A percentile compares a stretch with the other conserved stretches of the same genome.
Conservation (phyloP, 2,329 filamentous ascomycete species). For the Cercospora sojina region DNA sequence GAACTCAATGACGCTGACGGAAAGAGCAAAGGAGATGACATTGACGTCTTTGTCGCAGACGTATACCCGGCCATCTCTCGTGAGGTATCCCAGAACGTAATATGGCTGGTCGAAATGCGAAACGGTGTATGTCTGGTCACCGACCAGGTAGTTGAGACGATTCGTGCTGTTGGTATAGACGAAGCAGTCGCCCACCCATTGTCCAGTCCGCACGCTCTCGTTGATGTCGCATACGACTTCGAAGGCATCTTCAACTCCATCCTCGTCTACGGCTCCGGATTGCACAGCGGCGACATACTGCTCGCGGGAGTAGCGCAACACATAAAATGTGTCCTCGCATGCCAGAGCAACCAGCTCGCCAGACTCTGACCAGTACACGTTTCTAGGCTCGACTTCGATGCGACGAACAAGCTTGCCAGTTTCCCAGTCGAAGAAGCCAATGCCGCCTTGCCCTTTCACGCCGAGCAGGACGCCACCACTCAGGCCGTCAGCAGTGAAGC, state of each 20-base stretch:
- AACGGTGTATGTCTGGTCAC: constrained; percentile 96
- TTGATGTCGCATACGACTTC: constrained; percentile 95
- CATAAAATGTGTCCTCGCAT: constrained; percentile 93
- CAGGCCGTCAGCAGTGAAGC: constrained; percentile 90
- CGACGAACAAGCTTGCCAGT: constrained; percentile 83
- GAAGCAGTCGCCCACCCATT: constrained; percentile 99
- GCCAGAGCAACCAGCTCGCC: constrained; percentile 90
- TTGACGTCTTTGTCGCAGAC: constrained; percentile 93
- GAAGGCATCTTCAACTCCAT: constrained; percentile 93
- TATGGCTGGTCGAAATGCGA: constrained; percentile 94
- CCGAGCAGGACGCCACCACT: constrained; percentile 86
- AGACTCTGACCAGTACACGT: constrained; percentile 94
- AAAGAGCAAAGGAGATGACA: constrained; percentile 86
- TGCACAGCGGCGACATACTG: constrained; percentile 82
- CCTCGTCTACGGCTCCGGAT: constrained; percentile 76
- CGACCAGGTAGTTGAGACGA: constrained; percentile 94
- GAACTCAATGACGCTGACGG: constrained; percentile 90
- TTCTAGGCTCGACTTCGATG: constrained; percentile 75
- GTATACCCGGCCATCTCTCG: constrained; percentile 92
- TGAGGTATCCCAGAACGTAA: constrained; percentile 94
- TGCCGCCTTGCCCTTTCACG: constrained; percentile 90
- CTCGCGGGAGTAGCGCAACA: constrained; percentile 86
- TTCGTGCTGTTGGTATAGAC: constrained; percentile 98
- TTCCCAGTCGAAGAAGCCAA: constrained; percentile 96
- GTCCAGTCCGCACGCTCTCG: constrained; percentile 88